A percentile compares a stretch with the other conserved stretches of the same genome.
phyloP scores from a whole-genome alignment of 2,329 filamentous ascomycete genomes.

The Aspergillus floridensis region DNA sequence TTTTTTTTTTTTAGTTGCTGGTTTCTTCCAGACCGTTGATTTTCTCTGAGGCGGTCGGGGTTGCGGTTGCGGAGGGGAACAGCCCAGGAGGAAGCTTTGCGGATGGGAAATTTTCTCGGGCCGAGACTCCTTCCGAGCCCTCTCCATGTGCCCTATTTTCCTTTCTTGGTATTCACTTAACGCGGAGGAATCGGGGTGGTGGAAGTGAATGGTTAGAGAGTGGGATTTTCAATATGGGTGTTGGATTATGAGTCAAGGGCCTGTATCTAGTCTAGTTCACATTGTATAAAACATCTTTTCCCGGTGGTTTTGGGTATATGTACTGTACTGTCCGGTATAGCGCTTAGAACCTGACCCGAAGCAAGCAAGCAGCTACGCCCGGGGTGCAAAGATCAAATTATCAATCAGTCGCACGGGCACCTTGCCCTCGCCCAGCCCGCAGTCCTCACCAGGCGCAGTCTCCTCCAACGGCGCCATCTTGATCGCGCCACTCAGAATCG shows the following conservation, averaged over 20 bases:
- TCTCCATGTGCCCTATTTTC: conserved; percentile 34
- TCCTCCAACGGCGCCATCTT: conserved; percentile 82
- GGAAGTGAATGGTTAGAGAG: too few relatives aligned
- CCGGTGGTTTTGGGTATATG: background rate
- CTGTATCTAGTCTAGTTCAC: background rate
- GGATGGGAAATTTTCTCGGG: conserved; percentile 35
- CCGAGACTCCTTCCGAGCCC: conserved; percentile 27
- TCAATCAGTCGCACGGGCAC: conserved; percentile 87
- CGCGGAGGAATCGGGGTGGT: background rate
- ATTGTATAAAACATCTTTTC: background rate
- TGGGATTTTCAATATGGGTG: background rate
- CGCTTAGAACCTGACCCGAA: background rate
- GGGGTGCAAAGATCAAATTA: conserved; percentile 70
- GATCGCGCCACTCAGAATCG: conserved; percentile 83
- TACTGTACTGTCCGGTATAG: background rate
- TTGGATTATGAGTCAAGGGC: too few relatives aligned
- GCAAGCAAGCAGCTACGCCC: background rate
- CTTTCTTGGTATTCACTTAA: conserved; percentile 14
- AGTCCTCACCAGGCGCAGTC: conserved; percentile 66
- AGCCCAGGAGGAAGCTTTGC: conserved; percentile 7
- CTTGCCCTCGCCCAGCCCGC: conserved; percentile 66
- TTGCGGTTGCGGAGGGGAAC: background rate
- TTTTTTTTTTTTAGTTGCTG: too few relatives aligned
- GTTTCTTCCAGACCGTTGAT: too few relatives aligned
- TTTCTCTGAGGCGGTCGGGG: background rate